Percentiles rank a stretch among this genome's conserved stretches.
Evolutionary conservation across 2,329 filamentous ascomycete genomes (phyloP).

Genomic region (Dactylonectria macrodidyma): DNA sequence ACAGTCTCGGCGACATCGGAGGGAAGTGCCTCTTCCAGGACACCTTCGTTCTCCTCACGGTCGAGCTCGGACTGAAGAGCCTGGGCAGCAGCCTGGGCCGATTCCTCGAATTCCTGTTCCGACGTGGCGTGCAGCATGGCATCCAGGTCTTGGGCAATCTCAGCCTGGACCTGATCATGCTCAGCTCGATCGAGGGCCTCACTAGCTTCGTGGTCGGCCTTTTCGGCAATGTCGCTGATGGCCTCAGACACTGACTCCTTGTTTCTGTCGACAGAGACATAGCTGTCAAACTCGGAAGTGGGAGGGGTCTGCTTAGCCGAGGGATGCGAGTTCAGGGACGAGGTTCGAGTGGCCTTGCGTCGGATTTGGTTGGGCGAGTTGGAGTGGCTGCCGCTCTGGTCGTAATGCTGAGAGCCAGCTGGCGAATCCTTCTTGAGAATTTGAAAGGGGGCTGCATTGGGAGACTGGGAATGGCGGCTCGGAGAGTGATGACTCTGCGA

Average conservation of each 20-base stretch:
- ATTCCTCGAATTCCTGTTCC: slow-evolving; percentile 68
- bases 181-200: slow-evolving; percentile 74
- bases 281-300: slow-evolving; percentile 49
- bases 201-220: slow-evolving; percentile 70
- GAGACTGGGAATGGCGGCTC: slow-evolving; percentile 47
- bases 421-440: slow-evolving; percentile 67
- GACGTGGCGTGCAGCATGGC: slow-evolving; percentile 66
- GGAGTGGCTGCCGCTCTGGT: slow-evolving; percentile 60
- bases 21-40: slow-evolving; percentile 64
- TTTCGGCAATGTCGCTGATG: slow-evolving; percentile 74
- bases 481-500: slow-evolving; percentile 54
- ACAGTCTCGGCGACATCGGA: slow-evolving; percentile 58
- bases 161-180: slow-evolving; percentile 63
- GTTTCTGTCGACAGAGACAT: slow-evolving; percentile 66
- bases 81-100: slow-evolving; percentile 61
- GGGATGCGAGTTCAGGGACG: slow-evolving; percentile 50
- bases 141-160: slow-evolving; percentile 62
- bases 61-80: slow-evolving; percentile 69
- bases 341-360: slow-evolving; percentile 55
- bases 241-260: slow-evolving; percentile 81
- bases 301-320: slow-evolving; percentile 51
- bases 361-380: slow-evolving; percentile 62
- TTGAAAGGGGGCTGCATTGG: slow-evolving; percentile 58
- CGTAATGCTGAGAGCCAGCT: slow-evolving; percentile 54
- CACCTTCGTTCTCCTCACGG: slow-evolving; percentile 66